A percentile compares a stretch with the other conserved stretches of the same genome.
Evolutionary conservation across 2,329 filamentous ascomycete genomes (phyloP).

Genomic region (Penicillium hesseltinei): DNA sequence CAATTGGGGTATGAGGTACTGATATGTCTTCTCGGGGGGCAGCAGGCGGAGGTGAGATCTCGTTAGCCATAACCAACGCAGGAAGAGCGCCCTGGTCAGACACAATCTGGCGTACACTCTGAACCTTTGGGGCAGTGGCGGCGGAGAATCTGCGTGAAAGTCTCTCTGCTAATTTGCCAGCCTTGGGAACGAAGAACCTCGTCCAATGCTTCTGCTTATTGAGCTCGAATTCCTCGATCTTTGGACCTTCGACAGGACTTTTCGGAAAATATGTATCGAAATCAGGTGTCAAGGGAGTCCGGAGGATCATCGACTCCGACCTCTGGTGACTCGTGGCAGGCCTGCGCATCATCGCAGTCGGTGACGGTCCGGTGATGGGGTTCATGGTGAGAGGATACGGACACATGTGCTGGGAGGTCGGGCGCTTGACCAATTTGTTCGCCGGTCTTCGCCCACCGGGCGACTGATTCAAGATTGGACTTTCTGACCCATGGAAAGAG

Average conservation of each 20-base stretch:
- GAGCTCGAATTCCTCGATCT: conserved; percentile 14
- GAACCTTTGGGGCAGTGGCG: conserved; percentile 34
- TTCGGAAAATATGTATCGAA: conserved; percentile 27
- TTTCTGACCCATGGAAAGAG: conserved; percentile 54
- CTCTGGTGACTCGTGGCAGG: conserved; percentile 65
- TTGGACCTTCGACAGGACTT: conserved; percentile 5
- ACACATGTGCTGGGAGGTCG: conserved; percentile 50
- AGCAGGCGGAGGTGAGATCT: conserved; percentile 28
- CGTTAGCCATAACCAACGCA: conserved; percentile 49
- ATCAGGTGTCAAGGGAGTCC: conserved; percentile 34
- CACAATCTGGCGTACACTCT: conserved; percentile 44
- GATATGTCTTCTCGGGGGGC: conserved; percentile 26
- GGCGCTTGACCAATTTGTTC: conserved; percentile 64
- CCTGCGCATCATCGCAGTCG: conserved; percentile 52
- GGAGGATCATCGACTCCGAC: conserved; percentile 53
- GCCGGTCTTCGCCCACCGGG: conserved; percentile 34
- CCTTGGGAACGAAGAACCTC: conserved; percentile 39
- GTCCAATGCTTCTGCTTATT: conserved; percentile 31
- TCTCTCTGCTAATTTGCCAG: conserved; percentile 29
- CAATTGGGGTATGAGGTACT: conserved; percentile 21
- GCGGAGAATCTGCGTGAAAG: conserved; percentile 43
- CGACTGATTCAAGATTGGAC: conserved; percentile 46
- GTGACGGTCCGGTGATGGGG: conserved; percentile 34
- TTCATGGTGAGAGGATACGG: conserved; percentile 33
- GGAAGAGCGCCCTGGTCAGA: conserved; percentile 47